Base-by-base conservation (phyloP, 2,329 filamentous ascomycete genomes). In the Falciphora oryzae region DNA sequence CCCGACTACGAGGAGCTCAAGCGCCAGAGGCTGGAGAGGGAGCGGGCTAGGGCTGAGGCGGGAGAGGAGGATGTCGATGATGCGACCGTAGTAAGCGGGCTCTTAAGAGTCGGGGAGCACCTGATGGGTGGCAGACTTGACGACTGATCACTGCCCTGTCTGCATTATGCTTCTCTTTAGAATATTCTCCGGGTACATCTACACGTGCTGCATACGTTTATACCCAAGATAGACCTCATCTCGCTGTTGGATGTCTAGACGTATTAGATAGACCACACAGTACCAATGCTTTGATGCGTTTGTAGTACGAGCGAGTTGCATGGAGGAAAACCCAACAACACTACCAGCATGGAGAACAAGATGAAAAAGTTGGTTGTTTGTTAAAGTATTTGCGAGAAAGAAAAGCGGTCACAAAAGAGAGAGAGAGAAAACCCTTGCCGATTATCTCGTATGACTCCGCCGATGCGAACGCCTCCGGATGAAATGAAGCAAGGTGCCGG, bases 1-100 rank as follows among this genome's bases (percentile, higher is more conserved):
- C 78, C 78, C 1, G 75, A 77, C 64, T 73, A 74, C 64, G 71
- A 71, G 3, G 71, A 69, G 63, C 64, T 71, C 16, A 67, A 65
- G 63, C 65, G 64, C 63, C 59, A 64, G 64, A 64, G 67, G 2
- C 59, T 56, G 8, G 65, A 65, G 29, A 18, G 32, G 25, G 50
- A 28, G 16, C 18, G 50, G 25, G 44, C 16, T 11, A 16, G 10
- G 7, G 57, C 27, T 16, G 57, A 22, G 14, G 57, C 57, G 22
- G 57, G 13, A 4, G 25, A 58, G 2, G 57, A 25, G 4, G 27
- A 16, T 13, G 25, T 3, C 3, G 11, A 11, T 13, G 25, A 58
- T 16, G 57, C 57, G 22, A 18, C 44, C 18, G 38, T 16, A 2
- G 16, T 22, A 22, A 35, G 32, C 13, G 32, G 32, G 4, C 32